These are phyloP conservation scores for Physcia stellaris DNA, from an alignment of 495 filamentous ascomycete genomes.

Conservation along the genomic window DNA sequence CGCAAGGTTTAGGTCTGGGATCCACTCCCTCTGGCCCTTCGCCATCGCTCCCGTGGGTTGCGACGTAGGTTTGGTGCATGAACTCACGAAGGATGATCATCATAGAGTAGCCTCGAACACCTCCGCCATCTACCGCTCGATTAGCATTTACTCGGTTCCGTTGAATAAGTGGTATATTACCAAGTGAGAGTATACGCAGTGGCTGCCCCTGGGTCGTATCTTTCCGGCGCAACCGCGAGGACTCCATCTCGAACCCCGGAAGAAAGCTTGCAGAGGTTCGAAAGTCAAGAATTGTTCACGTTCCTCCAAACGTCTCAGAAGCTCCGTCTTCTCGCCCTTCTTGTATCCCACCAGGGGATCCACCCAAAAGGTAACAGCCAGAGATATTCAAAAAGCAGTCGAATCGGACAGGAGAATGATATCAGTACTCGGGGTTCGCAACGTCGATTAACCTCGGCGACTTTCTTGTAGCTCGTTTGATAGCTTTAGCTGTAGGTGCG, in stretches of 20 bases:
- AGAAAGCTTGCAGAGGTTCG: too few relatives aligned
- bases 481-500: too few relatives aligned
- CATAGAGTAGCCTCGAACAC: conserved; percentile 94
- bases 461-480: too few relatives aligned
- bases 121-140: conserved; percentile 66
- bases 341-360: too few relatives aligned
- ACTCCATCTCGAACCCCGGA: conserved; percentile 1
- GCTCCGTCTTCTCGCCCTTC: too few relatives aligned
- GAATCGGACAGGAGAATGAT: too few relatives aligned
- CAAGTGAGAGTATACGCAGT: conserved; percentile 77
- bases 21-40: conserved; percentile 70
- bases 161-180: conserved; percentile 33
- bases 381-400: too few relatives aligned
- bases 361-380: too few relatives aligned
- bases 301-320: too few relatives aligned
- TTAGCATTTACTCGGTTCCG: not conserved
- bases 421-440: too few relatives aligned
- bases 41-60: conserved; percentile 73
- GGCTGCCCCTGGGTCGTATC: conserved; percentile 94
- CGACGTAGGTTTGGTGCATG: conserved; percentile 88
- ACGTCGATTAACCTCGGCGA: too few relatives aligned
- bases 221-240: conserved; percentile 46
- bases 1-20: conserved; percentile 83
- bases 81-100: conserved; percentile 89
- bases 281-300: too few relatives aligned